phyloP scores from a whole-genome alignment of 768 basidiomycete species.

The Russula griseocarnosa region DNA sequence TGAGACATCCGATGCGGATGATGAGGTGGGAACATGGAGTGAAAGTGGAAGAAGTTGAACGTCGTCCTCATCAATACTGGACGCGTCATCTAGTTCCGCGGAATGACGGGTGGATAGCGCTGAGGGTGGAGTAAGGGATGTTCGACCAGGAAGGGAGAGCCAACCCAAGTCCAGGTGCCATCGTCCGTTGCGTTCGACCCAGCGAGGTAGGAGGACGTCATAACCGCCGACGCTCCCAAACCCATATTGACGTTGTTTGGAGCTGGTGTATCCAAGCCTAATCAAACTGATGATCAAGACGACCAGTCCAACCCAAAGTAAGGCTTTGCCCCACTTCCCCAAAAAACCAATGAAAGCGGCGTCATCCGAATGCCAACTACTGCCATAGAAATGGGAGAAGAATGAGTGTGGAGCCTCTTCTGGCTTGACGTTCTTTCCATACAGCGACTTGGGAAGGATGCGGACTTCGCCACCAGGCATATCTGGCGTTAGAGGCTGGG shows the following conservation, averaged over 20 bases:
- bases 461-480: constrained; percentile 70
- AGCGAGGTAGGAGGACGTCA: constrained; percentile 73
- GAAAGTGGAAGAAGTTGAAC: constrained; percentile 58
- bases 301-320: constrained; percentile 81
- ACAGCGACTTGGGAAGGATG: constrained; percentile 92
- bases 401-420: constrained; percentile 85
- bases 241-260: constrained; percentile 55
- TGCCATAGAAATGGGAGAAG: constrained; percentile 97
- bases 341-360: constrained; percentile 96
- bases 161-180: constrained; percentile 71
- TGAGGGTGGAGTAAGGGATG: constrained; percentile 16
- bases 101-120: constrained; percentile 5
- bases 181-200: constrained; percentile 64
- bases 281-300: constrained; percentile 68
- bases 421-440: constrained; percentile 90
- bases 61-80: constrained; percentile 38
- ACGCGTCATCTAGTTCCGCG: constrained; percentile 6
- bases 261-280: constrained; percentile 49
- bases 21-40: constrained; percentile 54
- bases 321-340: constrained; percentile 76
- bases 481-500: constrained; percentile 52
- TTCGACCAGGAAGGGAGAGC: constrained; percentile 42
- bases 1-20: constrained; percentile 45
- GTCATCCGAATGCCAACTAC: constrained; percentile 97
- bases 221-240: constrained; percentile 66